Percentiles rank a stretch among this genome's conserved stretches.
These are phyloP conservation scores for Strobilomyces echinocephalus DNA, from an alignment of 768 basidiomycete species.

Conservation along the genomic window DNA sequence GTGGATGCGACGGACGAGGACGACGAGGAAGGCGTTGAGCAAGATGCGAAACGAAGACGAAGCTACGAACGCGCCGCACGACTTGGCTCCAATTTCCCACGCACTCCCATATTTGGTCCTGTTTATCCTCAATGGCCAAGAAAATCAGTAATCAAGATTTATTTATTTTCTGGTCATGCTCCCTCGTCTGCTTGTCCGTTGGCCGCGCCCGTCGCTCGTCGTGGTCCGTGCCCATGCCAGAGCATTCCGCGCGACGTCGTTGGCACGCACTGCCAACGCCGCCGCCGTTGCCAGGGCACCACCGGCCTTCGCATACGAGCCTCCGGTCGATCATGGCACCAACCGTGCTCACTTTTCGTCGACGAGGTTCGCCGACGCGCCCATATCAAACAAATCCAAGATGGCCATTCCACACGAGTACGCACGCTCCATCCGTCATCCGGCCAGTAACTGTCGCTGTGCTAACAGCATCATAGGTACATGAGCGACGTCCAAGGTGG, in stretches of 20 bases:
- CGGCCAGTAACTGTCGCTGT: slow-evolving; percentile 8
- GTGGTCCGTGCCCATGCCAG: slow-evolving; percentile 11
- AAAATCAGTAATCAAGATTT: background rate
- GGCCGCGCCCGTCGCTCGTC: slow-evolving; percentile 15
- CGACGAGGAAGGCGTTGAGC: slow-evolving; percentile 7
- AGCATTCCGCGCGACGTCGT: slow-evolving; percentile 10
- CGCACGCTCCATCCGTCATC: slow-evolving; percentile 12
- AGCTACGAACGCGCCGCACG: slow-evolving; percentile 24
- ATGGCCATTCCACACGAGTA: slow-evolving; percentile 41
- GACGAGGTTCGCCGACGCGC: slow-evolving; percentile 25
- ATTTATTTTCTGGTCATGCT: slow-evolving; percentile 8
- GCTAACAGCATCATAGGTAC: slow-evolving; percentile 30
- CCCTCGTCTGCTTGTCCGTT: slow-evolving; percentile 24
- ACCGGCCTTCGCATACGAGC: background rate
- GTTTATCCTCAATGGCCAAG: slow-evolving; percentile 16
- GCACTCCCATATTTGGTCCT: slow-evolving; percentile 16
- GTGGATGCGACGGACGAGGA: slow-evolving; percentile 17
- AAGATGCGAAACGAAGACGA: slow-evolving; percentile 9
- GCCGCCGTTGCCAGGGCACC: slow-evolving; percentile 12
- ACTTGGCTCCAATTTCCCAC: slow-evolving; percentile 21
- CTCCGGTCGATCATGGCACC: slow-evolving; percentile 14
- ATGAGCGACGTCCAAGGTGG: slow-evolving; percentile 47
- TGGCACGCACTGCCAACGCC: slow-evolving; percentile 4
- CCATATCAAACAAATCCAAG: slow-evolving; percentile 40
- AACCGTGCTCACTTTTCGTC: slow-evolving; percentile 27